Conservation (phyloP, 495 filamentous ascomycete species). For the Penicillium turbatum region DNA sequence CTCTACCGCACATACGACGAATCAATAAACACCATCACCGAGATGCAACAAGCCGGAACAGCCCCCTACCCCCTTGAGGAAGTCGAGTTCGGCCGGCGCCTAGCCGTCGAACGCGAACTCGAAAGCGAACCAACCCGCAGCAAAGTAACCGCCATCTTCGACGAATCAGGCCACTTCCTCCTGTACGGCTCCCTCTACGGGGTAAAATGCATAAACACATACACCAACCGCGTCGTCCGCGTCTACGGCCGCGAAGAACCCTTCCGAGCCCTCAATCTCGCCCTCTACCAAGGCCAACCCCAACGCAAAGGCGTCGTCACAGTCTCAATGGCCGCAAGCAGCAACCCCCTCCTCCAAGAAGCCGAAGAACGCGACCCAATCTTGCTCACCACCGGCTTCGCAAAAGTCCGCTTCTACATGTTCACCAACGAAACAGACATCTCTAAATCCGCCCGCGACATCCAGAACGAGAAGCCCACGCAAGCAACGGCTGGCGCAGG, state of each 20-base stretch:
- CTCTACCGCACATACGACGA: slow-evolving; percentile 92
- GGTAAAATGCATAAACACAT: slow-evolving; percentile 89
- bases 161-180: slow-evolving; percentile 94
- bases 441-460: slow-evolving; percentile 78
- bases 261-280: slow-evolving; percentile 74
- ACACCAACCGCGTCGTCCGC: slow-evolving; percentile 85
- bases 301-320: slow-evolving; percentile 88
- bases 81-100: slow-evolving; percentile 84
- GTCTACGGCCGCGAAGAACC: slow-evolving; percentile 85
- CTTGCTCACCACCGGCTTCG: slow-evolving; percentile 74
- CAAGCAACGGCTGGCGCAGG: slow-evolving; percentile 33
- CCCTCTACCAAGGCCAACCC: slow-evolving; percentile 93
- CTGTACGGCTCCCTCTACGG: slow-evolving; percentile 90
- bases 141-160: slow-evolving; percentile 83
- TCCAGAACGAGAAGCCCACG: slow-evolving; percentile 90
- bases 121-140: slow-evolving; percentile 63
- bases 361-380: slow-evolving; percentile 90
- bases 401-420: slow-evolving; percentile 95
- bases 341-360: slow-evolving; percentile 89
- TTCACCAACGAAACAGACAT: slow-evolving; percentile 88
- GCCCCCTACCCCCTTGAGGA: slow-evolving; percentile 73
- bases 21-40: slow-evolving; percentile 75
- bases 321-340: slow-evolving; percentile 94
- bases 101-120: slow-evolving; percentile 84
- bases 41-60: slow-evolving; percentile 92